Evolutionary conservation across 352 stramenopile genomes (phyloP).

Genomic region (Phytophthora melonis): DNA sequence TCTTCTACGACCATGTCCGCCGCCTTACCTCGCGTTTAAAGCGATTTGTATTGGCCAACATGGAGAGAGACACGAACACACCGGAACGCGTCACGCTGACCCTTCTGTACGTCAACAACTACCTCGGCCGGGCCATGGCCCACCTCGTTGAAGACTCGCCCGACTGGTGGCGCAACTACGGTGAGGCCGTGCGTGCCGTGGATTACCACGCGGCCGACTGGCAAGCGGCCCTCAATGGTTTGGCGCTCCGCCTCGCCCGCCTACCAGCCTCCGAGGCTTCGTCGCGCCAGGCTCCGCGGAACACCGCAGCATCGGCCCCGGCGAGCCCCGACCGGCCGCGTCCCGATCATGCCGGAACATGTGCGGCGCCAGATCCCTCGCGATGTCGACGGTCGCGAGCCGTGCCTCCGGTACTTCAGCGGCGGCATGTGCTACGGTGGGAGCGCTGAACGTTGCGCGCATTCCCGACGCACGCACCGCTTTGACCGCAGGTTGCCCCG

Average conservation of each 20-base stretch:
- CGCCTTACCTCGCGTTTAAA: background rate
- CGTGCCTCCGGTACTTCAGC: background rate
- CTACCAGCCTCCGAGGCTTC: background rate
- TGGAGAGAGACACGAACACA: background rate
- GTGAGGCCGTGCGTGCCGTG: background rate
- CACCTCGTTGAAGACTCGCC: background rate
- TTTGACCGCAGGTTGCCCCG: background rate
- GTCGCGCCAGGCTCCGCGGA: background rate
- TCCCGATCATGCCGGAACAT: background rate
- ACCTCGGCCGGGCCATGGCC: background rate
- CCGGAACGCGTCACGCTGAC: background rate
- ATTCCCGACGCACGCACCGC: background rate
- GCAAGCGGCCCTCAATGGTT: background rate
- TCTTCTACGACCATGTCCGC: background rate
- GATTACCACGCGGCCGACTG: background rate
- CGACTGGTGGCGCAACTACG: background rate
- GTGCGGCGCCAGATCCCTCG: background rate
- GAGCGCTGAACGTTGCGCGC: background rate
- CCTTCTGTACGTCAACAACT: background rate
- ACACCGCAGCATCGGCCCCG: too few species aligned
- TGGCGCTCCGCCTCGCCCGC: background rate
- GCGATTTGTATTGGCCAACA: background rate
- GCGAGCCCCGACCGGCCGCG: too few species aligned
- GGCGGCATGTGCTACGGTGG: background rate
- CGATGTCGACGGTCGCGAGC: background rate